phyloP scores from a whole-genome alignment of 2,329 filamentous ascomycete species.

The Pyrenochaeta sp. region DNA sequence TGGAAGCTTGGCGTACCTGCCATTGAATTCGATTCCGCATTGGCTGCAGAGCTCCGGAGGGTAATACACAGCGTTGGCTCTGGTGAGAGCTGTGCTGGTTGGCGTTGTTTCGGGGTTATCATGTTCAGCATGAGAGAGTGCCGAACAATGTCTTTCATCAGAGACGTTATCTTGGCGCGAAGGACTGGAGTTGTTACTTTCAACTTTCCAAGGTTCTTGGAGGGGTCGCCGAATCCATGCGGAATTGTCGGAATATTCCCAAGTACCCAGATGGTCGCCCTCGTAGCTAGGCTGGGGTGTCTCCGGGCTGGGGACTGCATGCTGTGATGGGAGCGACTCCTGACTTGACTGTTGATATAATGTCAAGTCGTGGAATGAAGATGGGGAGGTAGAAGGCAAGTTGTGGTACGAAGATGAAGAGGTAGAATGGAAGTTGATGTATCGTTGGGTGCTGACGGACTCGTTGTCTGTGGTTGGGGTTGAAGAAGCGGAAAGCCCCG shows the following conservation, averaged over 20 bases:
- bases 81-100: not conserved
- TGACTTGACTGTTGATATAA: not conserved
- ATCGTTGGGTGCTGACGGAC: not conserved
- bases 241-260: not conserved
- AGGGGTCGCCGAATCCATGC: not conserved
- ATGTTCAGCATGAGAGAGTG: not conserved
- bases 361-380: not conserved
- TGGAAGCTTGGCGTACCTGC: slow-evolving; percentile 9
- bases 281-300: not conserved
- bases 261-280: not conserved
- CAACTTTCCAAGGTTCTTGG: not conserved
- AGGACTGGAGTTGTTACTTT: not conserved
- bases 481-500: not conserved
- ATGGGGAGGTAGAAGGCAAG: not conserved
- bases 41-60: not conserved
- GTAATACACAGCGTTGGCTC: not conserved
- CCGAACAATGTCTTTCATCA: not conserved
- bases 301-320: not conserved
- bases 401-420: not conserved
- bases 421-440: not conserved
- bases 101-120: not conserved
- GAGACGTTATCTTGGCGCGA: not conserved
- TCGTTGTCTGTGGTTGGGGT: not conserved
- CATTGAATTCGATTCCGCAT: slow-evolving; percentile 10
- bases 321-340: not conserved